phyloP scores from a whole-genome alignment of 257 asterid genomes.

The Lycium ferocissimum region DNA sequence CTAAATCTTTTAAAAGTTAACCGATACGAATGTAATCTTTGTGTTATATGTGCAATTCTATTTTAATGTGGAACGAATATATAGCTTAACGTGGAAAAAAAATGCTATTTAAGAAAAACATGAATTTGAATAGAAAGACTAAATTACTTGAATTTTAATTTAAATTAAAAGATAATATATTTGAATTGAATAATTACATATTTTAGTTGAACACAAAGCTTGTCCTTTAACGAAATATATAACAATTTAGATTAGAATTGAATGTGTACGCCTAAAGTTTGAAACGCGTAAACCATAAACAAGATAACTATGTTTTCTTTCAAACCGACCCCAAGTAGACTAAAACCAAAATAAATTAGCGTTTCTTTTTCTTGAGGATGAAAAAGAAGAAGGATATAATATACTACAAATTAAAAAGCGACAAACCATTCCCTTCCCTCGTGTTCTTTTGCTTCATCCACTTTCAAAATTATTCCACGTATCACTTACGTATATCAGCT shows the following conservation, averaged over 20 bases:
- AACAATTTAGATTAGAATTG: neutral
- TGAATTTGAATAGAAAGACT: no score
- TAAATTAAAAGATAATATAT: no score
- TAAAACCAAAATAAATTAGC: conserved; percentile 24
- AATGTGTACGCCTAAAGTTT: neutral
- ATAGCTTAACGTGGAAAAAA: no score
- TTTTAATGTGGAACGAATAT: no score
- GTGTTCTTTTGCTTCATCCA: conserved; percentile 36
- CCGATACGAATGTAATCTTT: no score
- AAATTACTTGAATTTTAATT: no score
- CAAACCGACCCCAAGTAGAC: neutral
- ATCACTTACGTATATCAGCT: conserved; percentile 36
- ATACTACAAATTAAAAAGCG: conserved; percentile 17
- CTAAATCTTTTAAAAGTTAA: no score
- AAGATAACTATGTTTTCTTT: neutral
- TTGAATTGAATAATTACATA: neutral
- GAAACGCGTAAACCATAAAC: conserved; percentile 24
- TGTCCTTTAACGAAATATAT: conserved; percentile 9
- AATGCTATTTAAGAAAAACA: no score
- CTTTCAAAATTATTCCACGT: conserved; percentile 45
- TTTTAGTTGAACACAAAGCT: conserved; percentile 2
- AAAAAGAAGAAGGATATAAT: neutral
- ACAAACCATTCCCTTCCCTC: conserved; percentile 37
- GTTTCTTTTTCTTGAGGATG: conserved; percentile 7
- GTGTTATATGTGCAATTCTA: no score